Evolutionary conservation across 352 stramenopile genomes (phyloP).

Genomic region (Phytopythium vexans): DNA sequence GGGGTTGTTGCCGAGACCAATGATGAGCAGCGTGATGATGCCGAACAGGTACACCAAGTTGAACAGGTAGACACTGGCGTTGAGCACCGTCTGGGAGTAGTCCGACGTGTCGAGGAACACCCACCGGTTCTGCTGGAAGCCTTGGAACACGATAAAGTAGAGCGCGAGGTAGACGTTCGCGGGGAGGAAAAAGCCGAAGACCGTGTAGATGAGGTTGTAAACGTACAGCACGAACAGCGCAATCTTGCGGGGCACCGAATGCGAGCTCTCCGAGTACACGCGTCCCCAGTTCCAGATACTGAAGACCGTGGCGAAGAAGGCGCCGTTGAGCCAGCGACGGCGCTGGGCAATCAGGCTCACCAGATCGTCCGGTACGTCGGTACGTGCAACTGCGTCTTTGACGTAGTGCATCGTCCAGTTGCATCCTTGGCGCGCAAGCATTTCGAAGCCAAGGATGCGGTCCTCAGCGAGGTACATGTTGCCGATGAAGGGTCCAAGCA

Average conservation of each 20-base stretch:
- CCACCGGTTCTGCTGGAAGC: slow-evolving; percentile 84
- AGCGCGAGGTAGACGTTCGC: slow-evolving; percentile 84
- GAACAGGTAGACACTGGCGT: slow-evolving; percentile 73
- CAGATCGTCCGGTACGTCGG: slow-evolving; percentile 79
- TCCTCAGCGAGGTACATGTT: slow-evolving; percentile 91
- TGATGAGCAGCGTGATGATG: slow-evolving; percentile 82
- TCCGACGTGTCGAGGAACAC: slow-evolving; percentile 77
- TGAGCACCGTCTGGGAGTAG: slow-evolving; percentile 50
- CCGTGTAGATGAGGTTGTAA: slow-evolving; percentile 72
- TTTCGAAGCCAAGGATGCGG: slow-evolving; percentile 82
- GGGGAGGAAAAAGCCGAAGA: slow-evolving; percentile 71
- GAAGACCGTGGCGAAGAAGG: slow-evolving; percentile 87
- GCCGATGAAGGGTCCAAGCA: slow-evolving; percentile 77
- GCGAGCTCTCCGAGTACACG: slow-evolving; percentile 80
- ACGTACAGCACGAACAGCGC: slow-evolving; percentile 72
- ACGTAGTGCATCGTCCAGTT: slow-evolving; percentile 89
- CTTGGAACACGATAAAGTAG: slow-evolving; percentile 87
- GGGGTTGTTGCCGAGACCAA: slow-evolving; percentile 82
- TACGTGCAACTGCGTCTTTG: slow-evolving; percentile 77
- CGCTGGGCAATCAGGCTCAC: slow-evolving; percentile 82
- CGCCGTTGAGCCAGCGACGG: slow-evolving; percentile 85
- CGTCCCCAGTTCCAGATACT: slow-evolving; percentile 83
- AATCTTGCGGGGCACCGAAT: slow-evolving; percentile 69
- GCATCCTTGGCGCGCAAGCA: slow-evolving; percentile 77
- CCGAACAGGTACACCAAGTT: slow-evolving; percentile 79